Percentiles rank a stretch among this genome's conserved stretches.
These are phyloP conservation scores for Fusarium sp. DNA, from an alignment of 2,329 filamentous ascomycete species.

Conservation along the genomic window DNA sequence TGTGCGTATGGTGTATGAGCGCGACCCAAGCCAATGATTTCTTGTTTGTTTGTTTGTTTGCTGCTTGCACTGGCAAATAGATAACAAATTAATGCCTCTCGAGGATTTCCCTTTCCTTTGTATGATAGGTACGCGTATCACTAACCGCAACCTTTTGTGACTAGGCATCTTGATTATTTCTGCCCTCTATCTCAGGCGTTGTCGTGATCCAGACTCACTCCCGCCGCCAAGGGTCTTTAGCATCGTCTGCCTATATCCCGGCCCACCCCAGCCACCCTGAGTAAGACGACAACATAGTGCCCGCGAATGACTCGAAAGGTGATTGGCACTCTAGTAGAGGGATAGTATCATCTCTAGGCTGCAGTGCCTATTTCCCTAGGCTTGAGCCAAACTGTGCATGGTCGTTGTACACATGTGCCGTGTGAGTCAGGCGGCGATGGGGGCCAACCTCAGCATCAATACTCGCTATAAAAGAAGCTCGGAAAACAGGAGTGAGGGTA, in stretches of 20 bases:
- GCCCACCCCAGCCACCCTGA: conserved; percentile 1
- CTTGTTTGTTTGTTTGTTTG: not conserved
- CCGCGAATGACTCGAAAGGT: not conserved
- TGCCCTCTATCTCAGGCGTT: not conserved
- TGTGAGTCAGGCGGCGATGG: conserved; percentile 16
- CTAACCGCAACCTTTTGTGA: not conserved
- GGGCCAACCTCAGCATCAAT: not conserved
- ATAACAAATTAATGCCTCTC: not conserved
- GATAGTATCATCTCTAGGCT: conserved; percentile 12
- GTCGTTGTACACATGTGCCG: conserved; percentile 4
- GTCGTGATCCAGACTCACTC: not conserved
- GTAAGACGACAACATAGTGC: not conserved
- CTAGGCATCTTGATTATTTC: not conserved
- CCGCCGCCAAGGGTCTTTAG: not conserved
- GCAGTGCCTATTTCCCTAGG: not conserved
- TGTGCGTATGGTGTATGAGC: not conserved
- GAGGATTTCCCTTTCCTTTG: not conserved
- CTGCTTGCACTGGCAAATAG: not conserved
- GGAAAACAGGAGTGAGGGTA: too few species aligned
- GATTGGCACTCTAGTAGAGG: not conserved
- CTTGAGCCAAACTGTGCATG: not conserved
- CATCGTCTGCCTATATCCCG: not conserved
- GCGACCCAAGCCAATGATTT: not conserved
- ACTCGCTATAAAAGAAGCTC: not conserved
- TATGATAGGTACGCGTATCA: not conserved